phyloP scores from a whole-genome alignment of 768 basidiomycete species.

The Tephrocybe sp. region DNA sequence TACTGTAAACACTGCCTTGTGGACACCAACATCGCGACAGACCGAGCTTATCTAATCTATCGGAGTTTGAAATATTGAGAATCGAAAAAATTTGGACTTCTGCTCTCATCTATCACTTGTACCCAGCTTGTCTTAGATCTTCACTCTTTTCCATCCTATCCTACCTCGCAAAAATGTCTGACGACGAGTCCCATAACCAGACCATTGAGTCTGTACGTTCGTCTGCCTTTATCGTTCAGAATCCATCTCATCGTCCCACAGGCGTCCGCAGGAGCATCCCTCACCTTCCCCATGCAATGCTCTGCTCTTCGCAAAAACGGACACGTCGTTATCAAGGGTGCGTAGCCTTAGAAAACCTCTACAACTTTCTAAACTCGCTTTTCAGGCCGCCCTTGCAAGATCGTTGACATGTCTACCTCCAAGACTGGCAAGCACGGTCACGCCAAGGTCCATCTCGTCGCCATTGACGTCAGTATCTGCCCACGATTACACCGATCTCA shows the following conservation, averaged over 20 bases:
- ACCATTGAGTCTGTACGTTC: constrained; percentile 74
- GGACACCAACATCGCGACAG: background rate
- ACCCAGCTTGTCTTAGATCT: constrained; percentile 20
- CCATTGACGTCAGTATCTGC: constrained; percentile 78
- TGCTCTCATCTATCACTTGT: constrained; percentile 22
- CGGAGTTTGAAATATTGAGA: constrained; percentile 19
- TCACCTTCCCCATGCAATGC: constrained; percentile 89
- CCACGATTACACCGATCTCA: background rate
- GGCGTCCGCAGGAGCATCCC: constrained; percentile 74
- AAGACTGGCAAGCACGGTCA: constrained; percentile 99
- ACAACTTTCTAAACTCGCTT: constrained; percentile 5
- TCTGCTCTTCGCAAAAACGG: constrained; percentile 93
- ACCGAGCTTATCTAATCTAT: constrained; percentile 20
- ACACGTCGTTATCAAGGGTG: constrained; percentile 94
- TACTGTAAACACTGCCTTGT: background rate
- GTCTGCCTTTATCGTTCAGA: constrained; percentile 18
- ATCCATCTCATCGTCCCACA: constrained; percentile 35
- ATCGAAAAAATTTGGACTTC: constrained; percentile 22
- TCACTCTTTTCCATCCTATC: constrained; percentile 25
- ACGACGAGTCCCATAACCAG: constrained; percentile 88
- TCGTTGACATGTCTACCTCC: constrained; percentile 98
- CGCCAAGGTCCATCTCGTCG: constrained; percentile 98
- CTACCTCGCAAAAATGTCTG: constrained; percentile 63
- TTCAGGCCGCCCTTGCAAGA: constrained; percentile 92
- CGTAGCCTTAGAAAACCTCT: constrained; percentile 9